Base-by-base conservation (phyloP, 306 rosid genomes). In the Rosa persica region DNA sequence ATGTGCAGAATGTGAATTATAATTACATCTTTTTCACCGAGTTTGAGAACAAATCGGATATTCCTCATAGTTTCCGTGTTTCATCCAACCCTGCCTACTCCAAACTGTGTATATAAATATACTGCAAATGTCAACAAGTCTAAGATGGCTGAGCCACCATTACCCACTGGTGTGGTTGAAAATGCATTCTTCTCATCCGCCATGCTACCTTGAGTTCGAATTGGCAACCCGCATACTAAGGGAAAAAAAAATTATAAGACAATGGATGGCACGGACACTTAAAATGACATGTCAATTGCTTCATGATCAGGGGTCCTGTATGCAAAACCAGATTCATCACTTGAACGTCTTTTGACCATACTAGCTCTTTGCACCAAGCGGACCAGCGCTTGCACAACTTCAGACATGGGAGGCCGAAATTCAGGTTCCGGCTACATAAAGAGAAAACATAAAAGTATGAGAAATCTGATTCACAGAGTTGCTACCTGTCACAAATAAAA, bases 321-420 rank as follows among this genome's bases (percentile, higher is more conserved):
- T 51, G 88, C 75, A 81, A 89, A 91, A 80, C 97, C 85, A 77
- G 91, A 83, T 75, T 95, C 99, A 3, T 95, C 99, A n/a, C 93
- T 91, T 2, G 96, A 89, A 58, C 93, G 91, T 68, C 99, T 87
- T 85, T 89, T 95, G 49, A 90, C 91, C 76, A 88, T 88, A 39
- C 97, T 94, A 22, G 99, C 97, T 87, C 98, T 85, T 77, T 93
- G 99, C 84, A 89, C 97, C 51, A 93, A 38, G 60, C 97, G 82
- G 44, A 93, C 97, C 86, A 95, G 81, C 70, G 96, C 97, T 89
- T 95, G 99, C 84, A 95, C 99, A 72, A 95, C 97, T 88, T 95
- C 98, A 0, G 98, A 95, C 99, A 95, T 95, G 25, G 98, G 99
- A 44, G 99, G 99, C 74, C 97, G 94, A 64, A 95, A 93, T 81